Percentiles rank a stretch among this genome's conserved stretches.
These are phyloP conservation scores for Pseudoscleropodium purum DNA, from an alignment of 225 moss, liverwort and hornwort species.

Conservation along the genomic window DNA sequence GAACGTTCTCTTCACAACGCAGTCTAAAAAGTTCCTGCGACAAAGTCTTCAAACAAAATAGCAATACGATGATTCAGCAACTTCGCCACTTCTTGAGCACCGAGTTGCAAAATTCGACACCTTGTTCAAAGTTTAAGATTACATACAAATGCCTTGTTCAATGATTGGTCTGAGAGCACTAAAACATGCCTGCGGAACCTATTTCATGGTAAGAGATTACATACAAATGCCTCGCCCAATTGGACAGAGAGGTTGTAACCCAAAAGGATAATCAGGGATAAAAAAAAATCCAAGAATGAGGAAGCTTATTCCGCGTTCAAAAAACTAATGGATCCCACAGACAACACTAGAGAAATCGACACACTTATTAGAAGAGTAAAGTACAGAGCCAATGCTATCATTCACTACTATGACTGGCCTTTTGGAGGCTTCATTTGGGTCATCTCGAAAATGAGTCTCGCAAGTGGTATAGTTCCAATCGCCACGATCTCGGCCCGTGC, in stretches of 20 bases:
- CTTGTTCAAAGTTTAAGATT: not conserved
- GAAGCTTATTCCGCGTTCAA: not conserved
- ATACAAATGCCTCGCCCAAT: constrained; percentile 7
- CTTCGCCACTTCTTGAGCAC: not conserved
- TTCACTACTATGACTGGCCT: constrained; percentile 19
- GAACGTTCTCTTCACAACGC: not conserved
- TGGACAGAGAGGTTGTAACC: not conserved
- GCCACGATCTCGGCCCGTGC: constrained; percentile 71
- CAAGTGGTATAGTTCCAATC: constrained; percentile 78
- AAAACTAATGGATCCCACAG: not conserved
- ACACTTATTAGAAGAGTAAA: constrained; percentile 8
- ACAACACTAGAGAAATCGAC: constrained; percentile 3
- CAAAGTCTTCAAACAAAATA: not conserved
- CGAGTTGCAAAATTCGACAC: not conserved
- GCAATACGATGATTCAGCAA: not conserved
- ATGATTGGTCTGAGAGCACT: constrained; percentile 5
- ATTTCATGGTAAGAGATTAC: constrained; percentile 7
- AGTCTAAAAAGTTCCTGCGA: not conserved
- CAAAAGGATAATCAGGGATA: not conserved
- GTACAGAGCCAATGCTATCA: not conserved
- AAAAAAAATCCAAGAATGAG: constrained; percentile 17
- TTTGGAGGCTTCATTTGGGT: constrained; percentile 51
- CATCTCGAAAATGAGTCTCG: constrained; percentile 69
- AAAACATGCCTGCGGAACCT: constrained; percentile 1
- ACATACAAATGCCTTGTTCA: not conserved